Evolutionary conservation across 106 monocot genomes (phyloP), one percentile per base, ranked within the genome.

Genomic region (Dendrobium officinale): DNA sequence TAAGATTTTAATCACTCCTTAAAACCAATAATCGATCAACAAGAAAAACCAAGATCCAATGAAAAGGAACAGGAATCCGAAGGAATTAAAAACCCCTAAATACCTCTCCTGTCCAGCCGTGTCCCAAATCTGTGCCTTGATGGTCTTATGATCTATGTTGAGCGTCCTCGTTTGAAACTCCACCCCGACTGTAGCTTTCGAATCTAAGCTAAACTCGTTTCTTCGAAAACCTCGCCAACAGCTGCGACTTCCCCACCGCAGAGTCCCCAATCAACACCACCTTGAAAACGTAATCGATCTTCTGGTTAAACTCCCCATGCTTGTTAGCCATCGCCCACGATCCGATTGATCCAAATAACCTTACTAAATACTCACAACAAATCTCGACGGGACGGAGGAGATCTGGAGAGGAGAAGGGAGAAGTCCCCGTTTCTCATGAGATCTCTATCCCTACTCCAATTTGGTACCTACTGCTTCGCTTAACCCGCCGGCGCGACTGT

Each of bases 261-360:
- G 82, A 82, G 37, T 82, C 82, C 48, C 82, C 82, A 58, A 82
- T 68, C 72, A 82, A 48, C 54, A 82, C 82, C 77, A 82, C 82
- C 72, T 82, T 82, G 77, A 82, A 82, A 11, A 82, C 82, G 76
- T 82, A 82, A 20, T 82, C 82, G 77, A 82, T 82, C 77, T 82
- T 82, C 47, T 82, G 82, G 54, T 19, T 78, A 74, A 81, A 56
- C 22, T 73, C 77, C n/a, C 82, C 82, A 40, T 82, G 82, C 49
- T 67, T 13, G 13, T 72, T 68, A 54, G 82, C 82, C 82, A 82
- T 82, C 76, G 9, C 49, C 3, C 22, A 15, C 67, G 59, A 61
- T 33, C 47, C 22, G n/a, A 55, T 81, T 51, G 73, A 56, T 56
- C 55, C 20, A 7, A 76, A 29, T 9, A 76, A 76, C 9, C 15